phyloP scores from a whole-genome alignment of 2,329 filamentous ascomycete species.

The Colletotrichum spinosum region DNA sequence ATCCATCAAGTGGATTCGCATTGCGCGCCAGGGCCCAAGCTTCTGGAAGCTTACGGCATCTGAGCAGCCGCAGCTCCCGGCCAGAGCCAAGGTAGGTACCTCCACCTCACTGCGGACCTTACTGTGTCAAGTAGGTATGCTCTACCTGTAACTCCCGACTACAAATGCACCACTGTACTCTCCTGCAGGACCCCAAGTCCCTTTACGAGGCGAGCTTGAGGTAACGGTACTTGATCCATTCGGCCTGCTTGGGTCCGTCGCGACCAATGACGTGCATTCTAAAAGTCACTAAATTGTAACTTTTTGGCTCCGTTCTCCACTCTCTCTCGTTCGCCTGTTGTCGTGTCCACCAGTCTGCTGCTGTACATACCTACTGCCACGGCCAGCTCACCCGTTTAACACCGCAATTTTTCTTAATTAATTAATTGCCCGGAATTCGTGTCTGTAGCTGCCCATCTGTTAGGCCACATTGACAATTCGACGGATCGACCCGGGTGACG shows the following conservation, averaged over 20 bases:
- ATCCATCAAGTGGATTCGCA: conserved; percentile 15
- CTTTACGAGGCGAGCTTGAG: neutral
- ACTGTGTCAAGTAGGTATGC: no score
- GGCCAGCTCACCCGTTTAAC: neutral
- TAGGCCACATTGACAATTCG: conserved; percentile 13
- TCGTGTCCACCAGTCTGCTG: neutral
- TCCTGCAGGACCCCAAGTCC: conserved; percentile 9
- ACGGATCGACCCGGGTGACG: neutral
- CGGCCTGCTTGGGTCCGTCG: conserved; percentile 33
- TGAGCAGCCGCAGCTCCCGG: no score
- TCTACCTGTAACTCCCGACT: no score
- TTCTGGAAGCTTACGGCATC: conserved; percentile 20
- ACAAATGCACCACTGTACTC: no score
- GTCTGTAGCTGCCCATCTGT: neutral
- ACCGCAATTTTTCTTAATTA: neutral
- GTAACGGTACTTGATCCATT: conserved; percentile 5
- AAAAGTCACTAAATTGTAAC: conserved; percentile 30
- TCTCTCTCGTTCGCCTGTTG: neutral
- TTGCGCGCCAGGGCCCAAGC: conserved; percentile 8
- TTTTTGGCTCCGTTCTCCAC: conserved; percentile 4
- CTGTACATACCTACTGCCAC: conserved; percentile 1
- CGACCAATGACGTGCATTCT: conserved; percentile 30
- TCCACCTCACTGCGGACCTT: neutral
- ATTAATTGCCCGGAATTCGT: neutral
- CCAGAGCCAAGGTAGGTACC: neutral